Evolutionary conservation across 352 stramenopile genomes (phyloP).

Genomic region (Pythium phragmitis): DNA sequence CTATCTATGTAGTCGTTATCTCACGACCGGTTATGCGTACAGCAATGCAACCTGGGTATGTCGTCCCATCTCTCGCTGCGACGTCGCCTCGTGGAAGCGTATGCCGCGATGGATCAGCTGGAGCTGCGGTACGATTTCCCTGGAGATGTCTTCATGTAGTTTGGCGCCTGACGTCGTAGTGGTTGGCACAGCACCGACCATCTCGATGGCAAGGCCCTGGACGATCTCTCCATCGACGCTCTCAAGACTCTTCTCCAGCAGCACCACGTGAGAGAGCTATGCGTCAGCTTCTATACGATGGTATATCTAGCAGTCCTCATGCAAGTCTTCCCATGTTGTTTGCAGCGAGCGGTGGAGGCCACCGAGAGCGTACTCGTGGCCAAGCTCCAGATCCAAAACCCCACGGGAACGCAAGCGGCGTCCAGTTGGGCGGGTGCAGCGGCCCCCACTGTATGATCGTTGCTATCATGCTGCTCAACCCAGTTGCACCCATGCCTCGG

Average conservation of each 20-base stretch:
- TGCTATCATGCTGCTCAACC: no score
- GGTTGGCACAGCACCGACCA: conserved; percentile 38
- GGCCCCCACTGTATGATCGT: background rate
- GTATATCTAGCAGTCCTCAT: background rate
- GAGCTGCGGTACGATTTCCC: conserved; percentile 23
- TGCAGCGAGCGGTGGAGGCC: conserved; percentile 46
- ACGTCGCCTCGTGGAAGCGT: conserved; percentile 6
- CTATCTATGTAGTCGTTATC: background rate
- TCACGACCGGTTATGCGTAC: background rate
- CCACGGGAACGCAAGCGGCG: background rate
- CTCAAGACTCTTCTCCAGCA: conserved; percentile 62
- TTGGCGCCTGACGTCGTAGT: background rate
- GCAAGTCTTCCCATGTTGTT: background rate
- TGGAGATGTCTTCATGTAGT: background rate
- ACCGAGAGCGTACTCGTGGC: conserved; percentile 54
- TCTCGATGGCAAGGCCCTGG: conserved; percentile 40
- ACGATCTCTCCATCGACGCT: conserved; percentile 31
- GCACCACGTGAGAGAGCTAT: conserved; percentile 40
- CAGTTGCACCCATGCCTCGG: no score
- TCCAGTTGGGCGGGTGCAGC: background rate
- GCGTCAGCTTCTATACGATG: background rate
- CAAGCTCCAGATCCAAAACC: conserved; percentile 43
- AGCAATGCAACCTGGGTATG: conserved; percentile 33
- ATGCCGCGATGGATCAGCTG: conserved; percentile 18
- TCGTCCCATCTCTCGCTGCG: conserved; percentile 23